A percentile compares a stretch with the other conserved stretches of the same genome.
phyloP scores from a whole-genome alignment of 2,329 filamentous ascomycete species.

The Colletotrichum simmondsii region DNA sequence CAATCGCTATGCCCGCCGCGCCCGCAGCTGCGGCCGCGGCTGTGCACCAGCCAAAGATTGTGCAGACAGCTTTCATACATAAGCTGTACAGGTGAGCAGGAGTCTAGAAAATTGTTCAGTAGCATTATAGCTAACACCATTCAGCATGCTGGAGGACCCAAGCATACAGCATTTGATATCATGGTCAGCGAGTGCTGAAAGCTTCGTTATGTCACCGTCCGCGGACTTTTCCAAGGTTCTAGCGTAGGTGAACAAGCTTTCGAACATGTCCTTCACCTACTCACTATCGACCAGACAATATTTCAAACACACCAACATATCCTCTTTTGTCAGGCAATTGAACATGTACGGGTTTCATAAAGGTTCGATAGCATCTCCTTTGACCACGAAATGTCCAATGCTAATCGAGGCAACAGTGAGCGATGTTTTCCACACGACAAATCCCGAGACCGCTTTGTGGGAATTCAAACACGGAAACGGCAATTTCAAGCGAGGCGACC shows the following conservation, averaged over 20 bases:
- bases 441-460: slow-evolving; percentile 93
- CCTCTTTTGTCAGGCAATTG: slow-evolving; percentile 95
- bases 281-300: slow-evolving; percentile 76
- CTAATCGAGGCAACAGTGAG: slow-evolving; percentile 72
- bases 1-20: slow-evolving; percentile 61
- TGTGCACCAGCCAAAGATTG: slow-evolving; percentile 94
- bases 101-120: neutral
- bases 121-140: slow-evolving; percentile 11
- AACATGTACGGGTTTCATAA: slow-evolving; percentile 99
- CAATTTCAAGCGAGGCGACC: slow-evolving; percentile 94
- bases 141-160: slow-evolving; percentile 94
- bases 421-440: slow-evolving; percentile 96
- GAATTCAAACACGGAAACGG: slow-evolving; percentile 99
- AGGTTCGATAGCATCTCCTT: slow-evolving; percentile 64
- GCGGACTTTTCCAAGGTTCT: slow-evolving; percentile 98
- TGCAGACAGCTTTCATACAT: slow-evolving; percentile 98
- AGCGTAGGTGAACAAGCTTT: slow-evolving; percentile 72
- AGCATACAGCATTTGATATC: slow-evolving; percentile 95
- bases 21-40: slow-evolving; percentile 72
- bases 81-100: slow-evolving; percentile 92
- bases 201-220: slow-evolving; percentile 98
- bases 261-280: neutral
- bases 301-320: slow-evolving; percentile 99
- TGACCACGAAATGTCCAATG: neutral
- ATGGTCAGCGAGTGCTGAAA: slow-evolving; percentile 93